Conservation (phyloP, 345 rosid genomes). For the Dimocarpus longan region DNA sequence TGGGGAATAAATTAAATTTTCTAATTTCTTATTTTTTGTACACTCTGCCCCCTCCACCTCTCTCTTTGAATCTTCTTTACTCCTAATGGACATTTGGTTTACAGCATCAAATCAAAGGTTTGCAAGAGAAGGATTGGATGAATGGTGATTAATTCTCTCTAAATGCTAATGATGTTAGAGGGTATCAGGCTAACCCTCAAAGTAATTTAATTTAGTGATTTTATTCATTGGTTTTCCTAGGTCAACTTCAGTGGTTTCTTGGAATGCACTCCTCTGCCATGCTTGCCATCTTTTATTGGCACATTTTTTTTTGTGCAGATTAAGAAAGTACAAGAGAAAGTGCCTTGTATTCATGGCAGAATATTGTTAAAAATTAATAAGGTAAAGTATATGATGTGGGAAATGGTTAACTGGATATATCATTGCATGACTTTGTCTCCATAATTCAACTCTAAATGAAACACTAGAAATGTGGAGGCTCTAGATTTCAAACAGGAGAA, state of each 20-base stretch:
- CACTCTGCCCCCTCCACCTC: not conserved
- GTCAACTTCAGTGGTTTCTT: not conserved
- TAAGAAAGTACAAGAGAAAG: no score
- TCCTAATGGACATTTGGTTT: not conserved
- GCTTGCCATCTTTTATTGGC: no score
- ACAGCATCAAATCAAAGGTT: not conserved
- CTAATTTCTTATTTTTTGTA: not conserved
- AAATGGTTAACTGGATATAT: no score
- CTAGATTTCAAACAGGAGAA: no score
- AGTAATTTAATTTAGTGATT: not conserved
- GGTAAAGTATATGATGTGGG: no score
- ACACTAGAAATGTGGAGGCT: no score
- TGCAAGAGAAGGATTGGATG: not conserved
- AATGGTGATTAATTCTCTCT: not conserved
- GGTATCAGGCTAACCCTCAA: not conserved
- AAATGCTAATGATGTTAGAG: not conserved
- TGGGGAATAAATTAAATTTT: conserved; percentile 12
- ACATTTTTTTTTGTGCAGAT: no score
- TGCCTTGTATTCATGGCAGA: no score
- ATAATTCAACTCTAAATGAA: no score
- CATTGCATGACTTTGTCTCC: no score
- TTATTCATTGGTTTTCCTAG: not conserved
- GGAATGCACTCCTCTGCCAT: no score
- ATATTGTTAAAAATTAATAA: no score
- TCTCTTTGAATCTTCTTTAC: not conserved